phyloP scores from a whole-genome alignment of 2,329 filamentous ascomycete species.

The Penicillium italicum region DNA sequence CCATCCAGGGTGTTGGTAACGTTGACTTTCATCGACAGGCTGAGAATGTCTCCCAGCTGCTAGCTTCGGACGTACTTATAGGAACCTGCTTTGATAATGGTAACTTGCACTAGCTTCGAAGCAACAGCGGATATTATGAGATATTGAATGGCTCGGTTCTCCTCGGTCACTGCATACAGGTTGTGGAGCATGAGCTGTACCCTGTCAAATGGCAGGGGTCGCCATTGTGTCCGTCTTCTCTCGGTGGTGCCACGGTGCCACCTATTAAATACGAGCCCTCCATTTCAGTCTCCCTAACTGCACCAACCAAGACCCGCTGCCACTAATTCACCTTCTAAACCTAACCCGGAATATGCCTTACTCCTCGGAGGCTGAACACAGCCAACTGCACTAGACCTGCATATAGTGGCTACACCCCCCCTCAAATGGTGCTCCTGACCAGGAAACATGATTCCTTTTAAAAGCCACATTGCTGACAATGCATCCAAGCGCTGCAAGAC shows the following conservation, averaged over 20 bases:
- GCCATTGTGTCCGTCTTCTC: background rate
- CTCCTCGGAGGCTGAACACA: background rate
- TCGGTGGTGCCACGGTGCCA: background rate
- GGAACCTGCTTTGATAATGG: background rate
- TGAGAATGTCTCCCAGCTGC: background rate
- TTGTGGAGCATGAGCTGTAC: background rate
- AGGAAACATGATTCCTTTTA: background rate
- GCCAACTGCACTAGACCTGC: background rate
- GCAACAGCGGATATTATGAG: conserved; percentile 1
- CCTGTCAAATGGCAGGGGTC: background rate
- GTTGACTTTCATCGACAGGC: conserved; percentile 13
- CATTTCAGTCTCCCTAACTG: background rate
- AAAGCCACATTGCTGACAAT: background rate
- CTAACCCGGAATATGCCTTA: background rate
- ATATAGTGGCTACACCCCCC: background rate
- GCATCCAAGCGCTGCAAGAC: background rate
- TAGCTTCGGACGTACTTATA: background rate
- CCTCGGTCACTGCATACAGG: background rate
- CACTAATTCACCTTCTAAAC: background rate
- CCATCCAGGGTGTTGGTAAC: conserved; percentile 7
- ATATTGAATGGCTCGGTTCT: background rate
- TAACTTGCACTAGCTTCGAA: background rate
- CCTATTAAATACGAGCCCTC: background rate
- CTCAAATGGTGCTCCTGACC: background rate
- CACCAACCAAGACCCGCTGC: background rate